Conservation (phyloP, 2,329 filamentous ascomycete species). For the Colletotrichum somersetense region DNA sequence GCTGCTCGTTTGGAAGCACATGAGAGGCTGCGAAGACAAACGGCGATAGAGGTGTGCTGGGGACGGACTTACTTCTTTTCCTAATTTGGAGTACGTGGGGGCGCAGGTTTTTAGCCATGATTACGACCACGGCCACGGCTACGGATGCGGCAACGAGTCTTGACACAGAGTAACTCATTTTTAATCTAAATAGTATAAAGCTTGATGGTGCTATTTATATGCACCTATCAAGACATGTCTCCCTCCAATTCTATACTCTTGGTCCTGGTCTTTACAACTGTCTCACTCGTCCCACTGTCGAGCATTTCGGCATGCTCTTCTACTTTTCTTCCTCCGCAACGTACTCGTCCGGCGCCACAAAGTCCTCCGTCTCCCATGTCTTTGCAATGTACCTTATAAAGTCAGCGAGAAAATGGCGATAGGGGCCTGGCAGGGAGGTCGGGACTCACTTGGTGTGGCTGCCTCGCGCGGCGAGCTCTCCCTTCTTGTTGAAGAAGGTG, state of each 20-base stretch:
- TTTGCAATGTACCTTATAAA: slow-evolving; percentile 57
- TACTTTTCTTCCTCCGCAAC: slow-evolving; percentile 48
- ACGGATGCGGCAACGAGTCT: neutral
- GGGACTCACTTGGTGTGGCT: slow-evolving; percentile 73
- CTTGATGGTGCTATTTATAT: neutral
- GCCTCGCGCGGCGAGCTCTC: slow-evolving; percentile 71
- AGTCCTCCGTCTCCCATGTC: slow-evolving; percentile 53
- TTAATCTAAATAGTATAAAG: too few species aligned
- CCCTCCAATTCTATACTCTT: neutral
- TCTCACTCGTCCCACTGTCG: neutral
- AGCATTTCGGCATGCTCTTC: neutral
- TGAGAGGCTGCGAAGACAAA: too few species aligned
- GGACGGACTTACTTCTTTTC: neutral
- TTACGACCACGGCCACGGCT: neutral
- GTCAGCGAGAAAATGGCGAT: neutral
- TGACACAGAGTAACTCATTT: neutral
- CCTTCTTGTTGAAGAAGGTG: slow-evolving; percentile 69
- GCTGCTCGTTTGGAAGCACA: too few species aligned
- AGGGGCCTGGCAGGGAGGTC: neutral
- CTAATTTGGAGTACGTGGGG: neutral
- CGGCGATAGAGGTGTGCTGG: too few species aligned
- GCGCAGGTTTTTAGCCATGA: too few species aligned
- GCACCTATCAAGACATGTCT: neutral
- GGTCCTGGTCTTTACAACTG: too few species aligned
- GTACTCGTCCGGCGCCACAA: slow-evolving; percentile 52